Conservation (phyloP, 148 eudicot species). For the Camellia lanceoleosa region DNA sequence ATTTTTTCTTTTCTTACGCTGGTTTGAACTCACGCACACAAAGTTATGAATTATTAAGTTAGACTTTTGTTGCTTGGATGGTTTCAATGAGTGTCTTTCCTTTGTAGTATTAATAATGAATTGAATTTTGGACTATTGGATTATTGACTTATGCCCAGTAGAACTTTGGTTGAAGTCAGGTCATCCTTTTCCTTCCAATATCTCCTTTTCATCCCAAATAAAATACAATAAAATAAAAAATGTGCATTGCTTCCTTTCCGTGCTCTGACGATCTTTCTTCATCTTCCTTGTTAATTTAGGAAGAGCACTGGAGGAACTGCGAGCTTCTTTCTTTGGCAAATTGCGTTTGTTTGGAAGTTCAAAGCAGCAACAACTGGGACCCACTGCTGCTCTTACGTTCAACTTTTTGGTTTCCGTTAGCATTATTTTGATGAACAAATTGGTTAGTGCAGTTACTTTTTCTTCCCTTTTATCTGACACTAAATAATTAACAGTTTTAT, state of each 20-base stretch:
- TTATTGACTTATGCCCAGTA: too few species aligned
- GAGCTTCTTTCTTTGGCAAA: slow-evolving; percentile 67
- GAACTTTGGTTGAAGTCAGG: too few species aligned
- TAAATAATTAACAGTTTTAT: background rate
- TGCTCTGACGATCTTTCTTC: background rate
- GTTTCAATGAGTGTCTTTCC: too few species aligned
- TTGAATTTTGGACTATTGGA: too few species aligned
- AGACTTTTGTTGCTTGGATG: too few species aligned
- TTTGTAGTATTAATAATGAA: too few species aligned
- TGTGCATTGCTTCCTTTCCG: background rate
- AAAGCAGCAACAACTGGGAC: slow-evolving; percentile 77
- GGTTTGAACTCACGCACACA: too few species aligned
- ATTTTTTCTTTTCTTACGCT: too few species aligned
- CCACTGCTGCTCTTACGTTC: slow-evolving; percentile 84
- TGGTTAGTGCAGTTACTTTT: slow-evolving; percentile 42
- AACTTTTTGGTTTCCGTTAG: slow-evolving; percentile 84
- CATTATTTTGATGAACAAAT: slow-evolving; percentile 85
- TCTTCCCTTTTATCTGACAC: background rate
- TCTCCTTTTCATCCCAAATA: too few species aligned
- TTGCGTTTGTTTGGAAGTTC: slow-evolving; percentile 57
- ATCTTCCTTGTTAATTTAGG: slow-evolving; percentile 36
- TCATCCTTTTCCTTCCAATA: too few species aligned
- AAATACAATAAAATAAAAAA: background rate
- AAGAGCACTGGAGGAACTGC: slow-evolving; percentile 79
- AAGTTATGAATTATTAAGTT: too few species aligned